Percentiles rank a stretch among this genome's conserved stretches.
Evolutionary conservation across 2,329 filamentous ascomycete genomes (phyloP).

Genomic region (Fusarium hostae): DNA sequence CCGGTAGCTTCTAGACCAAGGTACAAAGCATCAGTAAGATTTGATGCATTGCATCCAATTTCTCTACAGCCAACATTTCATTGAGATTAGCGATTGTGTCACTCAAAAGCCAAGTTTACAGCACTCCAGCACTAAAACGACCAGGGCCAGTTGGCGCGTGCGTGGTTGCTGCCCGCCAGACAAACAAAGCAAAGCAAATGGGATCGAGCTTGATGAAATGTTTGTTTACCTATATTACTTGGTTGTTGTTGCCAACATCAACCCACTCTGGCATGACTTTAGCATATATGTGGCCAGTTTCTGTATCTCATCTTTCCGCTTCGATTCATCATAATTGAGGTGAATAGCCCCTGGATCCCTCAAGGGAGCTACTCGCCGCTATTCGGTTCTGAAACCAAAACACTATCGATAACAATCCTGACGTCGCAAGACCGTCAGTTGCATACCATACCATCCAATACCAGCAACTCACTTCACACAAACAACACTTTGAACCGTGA

Average conservation of each 20-base stretch:
- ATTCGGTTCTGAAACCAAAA: constrained; percentile 5
- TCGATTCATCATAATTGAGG: not conserved
- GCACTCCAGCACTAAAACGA: constrained; percentile 13
- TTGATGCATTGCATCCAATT: not conserved
- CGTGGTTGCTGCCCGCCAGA: constrained; percentile 26
- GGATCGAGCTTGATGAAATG: not conserved
- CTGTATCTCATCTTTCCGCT: not conserved
- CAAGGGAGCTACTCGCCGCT: not conserved
- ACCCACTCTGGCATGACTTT: constrained; percentile 19
- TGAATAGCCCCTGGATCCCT: not conserved
- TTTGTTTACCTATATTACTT: too few species aligned
- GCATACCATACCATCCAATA: not conserved
- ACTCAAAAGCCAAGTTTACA: constrained; percentile 16
- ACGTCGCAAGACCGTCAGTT: constrained; percentile 16
- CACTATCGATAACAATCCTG: constrained; percentile 38
- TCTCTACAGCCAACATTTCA: too few species aligned
- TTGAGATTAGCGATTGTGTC: constrained; percentile 13
- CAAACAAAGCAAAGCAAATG: constrained; percentile 20
- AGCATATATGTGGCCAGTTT: not conserved
- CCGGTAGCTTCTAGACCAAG: not conserved
- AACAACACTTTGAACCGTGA: constrained; percentile 5
- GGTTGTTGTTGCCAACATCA: constrained; percentile 5
- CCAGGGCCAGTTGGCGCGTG: constrained; percentile 29
- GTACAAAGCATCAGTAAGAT: not conserved
- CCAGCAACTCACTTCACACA: constrained; percentile 2